A percentile compares a stretch with the other conserved stretches of the same genome.
phyloP scores from a whole-genome alignment of 345 rosid species.

The Eucalyptus brandiana region DNA sequence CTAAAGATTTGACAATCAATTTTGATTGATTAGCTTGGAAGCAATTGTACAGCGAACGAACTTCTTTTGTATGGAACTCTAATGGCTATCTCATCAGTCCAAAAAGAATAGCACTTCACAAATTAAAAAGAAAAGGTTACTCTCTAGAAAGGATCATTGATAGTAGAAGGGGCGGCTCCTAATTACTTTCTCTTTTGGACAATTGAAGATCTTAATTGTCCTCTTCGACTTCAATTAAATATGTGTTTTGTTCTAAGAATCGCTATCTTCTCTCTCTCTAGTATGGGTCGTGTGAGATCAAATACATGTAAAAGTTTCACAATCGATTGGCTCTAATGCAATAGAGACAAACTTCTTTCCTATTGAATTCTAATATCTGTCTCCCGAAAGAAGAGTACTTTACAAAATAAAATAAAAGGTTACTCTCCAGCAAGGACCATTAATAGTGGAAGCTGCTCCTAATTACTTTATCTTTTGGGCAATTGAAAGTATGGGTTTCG shows the following conservation, averaged over 20 bases:
- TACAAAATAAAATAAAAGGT: background rate
- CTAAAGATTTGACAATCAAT: background rate
- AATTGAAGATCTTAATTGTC: background rate
- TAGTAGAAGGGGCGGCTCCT: background rate
- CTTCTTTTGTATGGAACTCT: background rate
- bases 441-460: background rate
- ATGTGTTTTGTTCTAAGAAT: background rate
- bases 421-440: background rate
- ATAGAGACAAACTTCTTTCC: background rate
- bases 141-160: background rate
- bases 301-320: too few relatives aligned
- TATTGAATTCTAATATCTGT: accelerated
- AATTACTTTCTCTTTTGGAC: background rate
- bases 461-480: background rate
- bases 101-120: background rate
- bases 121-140: background rate
- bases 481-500: background rate
- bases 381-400: background rate
- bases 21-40: background rate
- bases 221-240: background rate
- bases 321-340: background rate
- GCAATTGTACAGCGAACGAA: accelerated
- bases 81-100: background rate
- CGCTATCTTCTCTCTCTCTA: background rate
- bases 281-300: too few relatives aligned